Evolutionary conservation across 2,329 filamentous ascomycete genomes (phyloP), one percentile per base, ranked within the genome.

Genomic region (Phaeomoniella chlamydospora): DNA sequence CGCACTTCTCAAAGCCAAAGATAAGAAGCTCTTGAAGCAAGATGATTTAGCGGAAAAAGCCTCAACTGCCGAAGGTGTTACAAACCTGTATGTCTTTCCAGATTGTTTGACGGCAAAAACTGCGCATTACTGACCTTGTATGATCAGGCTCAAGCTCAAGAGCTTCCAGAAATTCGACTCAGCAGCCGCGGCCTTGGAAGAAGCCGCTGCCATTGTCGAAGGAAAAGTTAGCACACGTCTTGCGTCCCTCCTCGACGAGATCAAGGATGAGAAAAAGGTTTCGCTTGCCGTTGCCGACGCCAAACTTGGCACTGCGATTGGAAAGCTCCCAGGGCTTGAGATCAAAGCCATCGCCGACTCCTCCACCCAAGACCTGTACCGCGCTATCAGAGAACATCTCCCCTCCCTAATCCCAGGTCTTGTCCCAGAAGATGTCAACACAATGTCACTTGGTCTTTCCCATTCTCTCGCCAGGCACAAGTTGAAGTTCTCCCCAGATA

Each of bases 191-290:
- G 90, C 90, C 45, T 70, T 98, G 40, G 82, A 93, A 58, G 88
- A 98, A 67, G 84, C 87, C 50, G 77, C 84, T 37, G 75, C 84
- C 29, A 65, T 98, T 43, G 81, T 85, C 46, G 88, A 96, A 54
- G 87, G 87, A 59, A 96, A 94, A 67, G 86, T 96, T 44, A 92
- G 88, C 33, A 80, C 86, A 39, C 78, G 90, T 60, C 72, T 98
- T 43, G 68, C 81, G 37, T 72, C 70, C 48, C 74, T 98, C 42
- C 77, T 98, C 48, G 77, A 93, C 48, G 77, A 80, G 36, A 77
- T 96, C 61, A 94, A 94, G 67, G 81, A 92, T 57, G 90, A 98
- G 72, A 93, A 93, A 70, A 96, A 98, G 67, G 79, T 84, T 30
- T 92, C 87, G 14, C 72, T 98, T 46, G 88, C 86, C 39, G 88